Conservation (phyloP, 495 filamentous ascomycete genomes). For the Penicillium macrosclerotiorum region DNA sequence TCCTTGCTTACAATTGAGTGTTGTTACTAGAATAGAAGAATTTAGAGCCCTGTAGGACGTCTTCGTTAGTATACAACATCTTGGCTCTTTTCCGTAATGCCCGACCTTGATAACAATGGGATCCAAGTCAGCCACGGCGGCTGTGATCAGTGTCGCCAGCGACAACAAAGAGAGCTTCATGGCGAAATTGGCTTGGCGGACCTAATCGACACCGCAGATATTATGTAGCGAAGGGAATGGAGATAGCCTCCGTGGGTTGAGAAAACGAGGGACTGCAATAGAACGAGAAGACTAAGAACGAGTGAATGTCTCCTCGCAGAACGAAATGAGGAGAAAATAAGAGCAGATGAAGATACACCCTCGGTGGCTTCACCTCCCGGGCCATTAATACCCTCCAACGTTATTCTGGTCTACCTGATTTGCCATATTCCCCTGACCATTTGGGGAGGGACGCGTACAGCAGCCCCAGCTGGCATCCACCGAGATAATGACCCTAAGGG, state of each 20-base stretch:
- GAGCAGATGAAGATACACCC: neutral
- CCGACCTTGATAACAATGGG: conserved; percentile 69
- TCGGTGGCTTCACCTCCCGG: conserved; percentile 13
- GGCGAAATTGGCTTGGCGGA: conserved; percentile 8
- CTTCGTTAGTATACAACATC: no score
- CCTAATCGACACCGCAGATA: conserved; percentile 1
- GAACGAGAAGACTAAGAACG: conserved; percentile 10
- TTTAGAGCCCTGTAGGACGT: conserved; percentile 59
- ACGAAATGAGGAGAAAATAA: conserved; percentile 3
- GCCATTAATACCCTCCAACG: conserved; percentile 21
- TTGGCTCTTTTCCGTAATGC: neutral
- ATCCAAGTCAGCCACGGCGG: conserved; percentile 57
- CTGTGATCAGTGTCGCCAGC: conserved; percentile 50
- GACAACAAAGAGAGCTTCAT: conserved; percentile 46
- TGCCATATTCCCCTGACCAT: conserved; percentile 19
- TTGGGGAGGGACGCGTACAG: conserved; percentile 21
- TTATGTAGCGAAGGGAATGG: conserved; percentile 22
- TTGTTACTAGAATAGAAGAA: conserved; percentile 77
- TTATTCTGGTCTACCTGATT: conserved; percentile 11
- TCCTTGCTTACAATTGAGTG: conserved; percentile 68
- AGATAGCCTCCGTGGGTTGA: conserved; percentile 2
- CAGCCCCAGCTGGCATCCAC: conserved; percentile 16
- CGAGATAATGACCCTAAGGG: conserved; percentile 3
- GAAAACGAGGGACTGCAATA: conserved; percentile 8
- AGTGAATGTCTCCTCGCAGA: conserved; percentile 17